Evolutionary conservation across 495 filamentous ascomycete genomes (phyloP).

Genomic region (Pyrenopolyporus hunteri): DNA sequence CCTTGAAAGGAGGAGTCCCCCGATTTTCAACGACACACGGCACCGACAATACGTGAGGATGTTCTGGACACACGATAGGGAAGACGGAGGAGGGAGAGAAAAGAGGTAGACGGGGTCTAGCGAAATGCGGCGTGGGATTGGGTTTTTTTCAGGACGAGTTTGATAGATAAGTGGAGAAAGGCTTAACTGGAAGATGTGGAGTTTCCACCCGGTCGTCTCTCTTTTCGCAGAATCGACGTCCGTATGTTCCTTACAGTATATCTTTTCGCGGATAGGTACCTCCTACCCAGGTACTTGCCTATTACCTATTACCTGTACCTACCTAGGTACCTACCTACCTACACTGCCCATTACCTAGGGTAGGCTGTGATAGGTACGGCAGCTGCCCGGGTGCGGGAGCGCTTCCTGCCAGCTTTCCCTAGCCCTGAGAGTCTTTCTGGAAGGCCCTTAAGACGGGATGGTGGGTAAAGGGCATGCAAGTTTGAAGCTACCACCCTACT

Average conservation of each 20-base stretch:
- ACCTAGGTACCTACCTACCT: not conserved
- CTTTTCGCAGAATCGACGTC: conserved; percentile 3
- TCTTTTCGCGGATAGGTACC: no score
- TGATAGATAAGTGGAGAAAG: conserved; percentile 36
- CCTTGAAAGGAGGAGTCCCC: conserved; percentile 57
- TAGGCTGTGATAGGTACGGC: no score
- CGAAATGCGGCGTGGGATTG: conserved; percentile 36
- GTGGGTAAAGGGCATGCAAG: no score
- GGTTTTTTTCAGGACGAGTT: conserved; percentile 37
- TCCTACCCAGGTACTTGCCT: no score
- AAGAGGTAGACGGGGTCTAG: conserved; percentile 43
- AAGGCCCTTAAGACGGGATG: not conserved
- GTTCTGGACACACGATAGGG: conserved; percentile 41
- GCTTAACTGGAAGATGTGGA: conserved; percentile 24
- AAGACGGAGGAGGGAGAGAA: conserved; percentile 42
- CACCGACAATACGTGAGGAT: conserved; percentile 45
- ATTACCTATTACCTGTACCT: no score
- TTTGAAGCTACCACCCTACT: no score
- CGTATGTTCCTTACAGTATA: no score
- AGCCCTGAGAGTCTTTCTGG: no score
- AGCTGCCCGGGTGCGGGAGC: no score
- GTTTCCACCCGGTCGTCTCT: not conserved
- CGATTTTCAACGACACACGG: conserved; percentile 53
- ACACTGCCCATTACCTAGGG: not conserved
- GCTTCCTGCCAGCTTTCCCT: no score